phyloP scores from a whole-genome alignment of 352 stramenopile genomes.

The Globisporangium megalacanthum region DNA sequence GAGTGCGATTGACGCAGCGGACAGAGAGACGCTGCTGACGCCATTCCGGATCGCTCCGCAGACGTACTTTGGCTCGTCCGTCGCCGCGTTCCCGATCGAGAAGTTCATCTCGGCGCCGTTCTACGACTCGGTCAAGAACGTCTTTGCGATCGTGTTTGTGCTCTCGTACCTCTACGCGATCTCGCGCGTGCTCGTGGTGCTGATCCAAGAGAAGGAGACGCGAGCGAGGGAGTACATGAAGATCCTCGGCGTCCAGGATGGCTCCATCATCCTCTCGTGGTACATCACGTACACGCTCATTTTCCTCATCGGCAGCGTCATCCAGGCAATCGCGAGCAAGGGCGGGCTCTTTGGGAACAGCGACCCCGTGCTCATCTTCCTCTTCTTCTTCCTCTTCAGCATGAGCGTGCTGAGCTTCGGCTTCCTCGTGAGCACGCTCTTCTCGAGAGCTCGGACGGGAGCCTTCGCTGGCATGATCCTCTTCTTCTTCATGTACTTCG shows the following conservation, averaged over 20 bases:
- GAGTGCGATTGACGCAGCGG: slow-evolving; percentile 9
- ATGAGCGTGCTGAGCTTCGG: slow-evolving; percentile 58
- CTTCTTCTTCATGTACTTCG: slow-evolving; percentile 90
- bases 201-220: slow-evolving; percentile 83
- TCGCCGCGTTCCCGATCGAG: slow-evolving; percentile 43
- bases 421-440: slow-evolving; percentile 77
- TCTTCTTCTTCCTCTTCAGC: slow-evolving; percentile 73
- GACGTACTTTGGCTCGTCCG: slow-evolving; percentile 26
- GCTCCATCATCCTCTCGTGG: slow-evolving; percentile 58
- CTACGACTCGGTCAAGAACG: slow-evolving; percentile 52
- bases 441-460: slow-evolving; percentile 68
- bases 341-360: slow-evolving; percentile 47
- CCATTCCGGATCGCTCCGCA: slow-evolving; percentile 43
- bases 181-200: slow-evolving; percentile 72
- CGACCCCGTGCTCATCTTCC: slow-evolving; percentile 40
- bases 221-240: slow-evolving; percentile 61
- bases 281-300: slow-evolving; percentile 85
- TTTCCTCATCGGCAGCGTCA: slow-evolving; percentile 55
- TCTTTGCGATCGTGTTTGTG: slow-evolving; percentile 86
- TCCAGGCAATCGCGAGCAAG: slow-evolving; percentile 52
- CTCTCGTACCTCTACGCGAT: slow-evolving; percentile 65
- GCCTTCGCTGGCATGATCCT: slow-evolving; percentile 66
- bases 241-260: slow-evolving; percentile 55
- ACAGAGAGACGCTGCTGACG: slow-evolving; percentile 30
- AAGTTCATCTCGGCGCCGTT: slow-evolving; percentile 47